Evolutionary conservation across 257 asterid genomes (phyloP).

Genomic region (Phtheirospermum japonicum): DNA sequence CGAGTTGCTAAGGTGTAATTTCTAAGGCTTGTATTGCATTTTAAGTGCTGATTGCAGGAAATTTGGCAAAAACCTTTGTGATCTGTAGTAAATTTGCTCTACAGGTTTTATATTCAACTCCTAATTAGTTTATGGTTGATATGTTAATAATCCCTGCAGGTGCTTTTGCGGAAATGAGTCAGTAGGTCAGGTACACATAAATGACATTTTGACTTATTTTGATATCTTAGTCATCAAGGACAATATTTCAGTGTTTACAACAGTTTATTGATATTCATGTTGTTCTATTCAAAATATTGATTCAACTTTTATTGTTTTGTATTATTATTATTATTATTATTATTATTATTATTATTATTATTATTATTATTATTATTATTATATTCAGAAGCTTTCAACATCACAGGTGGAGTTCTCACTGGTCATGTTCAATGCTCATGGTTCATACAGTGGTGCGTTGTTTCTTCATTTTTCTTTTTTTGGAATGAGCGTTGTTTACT

Average conservation of each 20-base stretch:
- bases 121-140: slow-evolving; percentile 19
- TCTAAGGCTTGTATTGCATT: too few species aligned
- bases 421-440: slow-evolving; percentile 68
- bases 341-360: too few species aligned
- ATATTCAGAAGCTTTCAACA: slow-evolving; percentile 57
- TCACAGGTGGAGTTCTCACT: slow-evolving; percentile 50
- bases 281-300: neutral
- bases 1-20: too few species aligned
- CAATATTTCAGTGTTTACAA: neutral
- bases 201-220: neutral
- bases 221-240: slow-evolving; percentile 4
- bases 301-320: too few species aligned
- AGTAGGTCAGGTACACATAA: slow-evolving; percentile 52
- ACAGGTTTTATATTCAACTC: neutral
- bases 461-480: neutral
- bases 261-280: slow-evolving; percentile 6
- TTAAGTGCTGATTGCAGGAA: too few species aligned
- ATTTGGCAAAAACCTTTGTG: too few species aligned
- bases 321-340: slow-evolving; percentile 5
- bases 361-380: slow-evolving; percentile 1
- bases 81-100: too few species aligned
- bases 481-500: too few species aligned
- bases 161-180: slow-evolving; percentile 58
- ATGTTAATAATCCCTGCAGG: slow-evolving; percentile 39
- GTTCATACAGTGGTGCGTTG: slow-evolving; percentile 61